Conservation (phyloP, 257 asterid genomes). For the Thymus mandschuricus region DNA sequence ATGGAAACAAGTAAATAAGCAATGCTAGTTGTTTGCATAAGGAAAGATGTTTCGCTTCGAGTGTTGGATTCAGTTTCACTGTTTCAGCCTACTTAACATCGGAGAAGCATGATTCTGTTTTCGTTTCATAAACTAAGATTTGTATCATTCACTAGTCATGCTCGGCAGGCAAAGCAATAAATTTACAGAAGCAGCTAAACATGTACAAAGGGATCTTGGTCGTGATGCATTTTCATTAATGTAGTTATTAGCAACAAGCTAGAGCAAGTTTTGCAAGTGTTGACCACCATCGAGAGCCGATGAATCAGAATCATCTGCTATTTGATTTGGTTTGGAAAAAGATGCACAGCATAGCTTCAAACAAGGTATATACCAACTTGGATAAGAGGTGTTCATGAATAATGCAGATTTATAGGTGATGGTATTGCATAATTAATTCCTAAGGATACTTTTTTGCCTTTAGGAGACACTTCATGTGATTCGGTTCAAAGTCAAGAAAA, state of each 20-base stretch:
- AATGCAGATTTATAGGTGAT: conserved; percentile 2
- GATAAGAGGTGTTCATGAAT: not conserved
- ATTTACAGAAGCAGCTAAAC: no score
- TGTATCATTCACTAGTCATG: not conserved
- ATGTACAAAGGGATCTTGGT: not conserved
- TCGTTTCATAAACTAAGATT: not conserved
- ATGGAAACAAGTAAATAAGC: not conserved
- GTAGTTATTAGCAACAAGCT: not conserved
- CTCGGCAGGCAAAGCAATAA: not conserved
- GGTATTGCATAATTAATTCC: not conserved
- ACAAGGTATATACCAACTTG: not conserved
- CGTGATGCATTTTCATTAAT: not conserved
- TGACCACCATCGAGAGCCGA: not conserved
- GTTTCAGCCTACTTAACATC: not conserved
- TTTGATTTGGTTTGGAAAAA: conserved; percentile 2
- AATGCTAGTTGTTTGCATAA: not conserved
- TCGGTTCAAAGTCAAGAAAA: not conserved
- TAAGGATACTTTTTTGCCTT: not conserved
- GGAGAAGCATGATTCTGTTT: no score
- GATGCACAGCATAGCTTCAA: not conserved
- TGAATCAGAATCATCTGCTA: not conserved
- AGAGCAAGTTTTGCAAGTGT: not conserved
- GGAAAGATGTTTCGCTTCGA: not conserved
- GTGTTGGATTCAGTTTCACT: not conserved
- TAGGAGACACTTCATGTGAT: not conserved